Evolutionary conservation across 192 early-diverging fungal species (phyloP).

Genomic region (Phycomyces blakesleeanus): DNA sequence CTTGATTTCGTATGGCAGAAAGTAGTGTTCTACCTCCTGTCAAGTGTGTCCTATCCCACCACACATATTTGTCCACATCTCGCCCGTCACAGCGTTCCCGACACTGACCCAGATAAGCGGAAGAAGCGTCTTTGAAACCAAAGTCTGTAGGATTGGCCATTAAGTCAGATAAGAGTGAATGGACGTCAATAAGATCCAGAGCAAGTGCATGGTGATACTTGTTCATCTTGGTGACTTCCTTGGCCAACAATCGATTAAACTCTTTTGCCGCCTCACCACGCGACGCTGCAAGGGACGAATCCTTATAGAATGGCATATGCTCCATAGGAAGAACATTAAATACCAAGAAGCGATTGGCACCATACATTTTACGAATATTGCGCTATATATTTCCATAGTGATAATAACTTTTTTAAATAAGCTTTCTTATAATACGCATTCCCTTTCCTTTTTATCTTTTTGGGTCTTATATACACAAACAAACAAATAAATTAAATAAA

Average conservation of each 20-base stretch:
- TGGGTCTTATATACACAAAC: too few relatives aligned
- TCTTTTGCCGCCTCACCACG: conserved; percentile 13
- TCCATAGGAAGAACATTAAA: conserved; percentile 29
- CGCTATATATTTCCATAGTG: background rate
- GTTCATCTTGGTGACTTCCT: conserved; percentile 10
- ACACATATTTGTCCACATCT: conserved; percentile 26
- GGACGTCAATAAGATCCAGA: conserved; percentile 15
- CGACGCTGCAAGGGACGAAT: background rate
- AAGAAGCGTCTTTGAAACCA: conserved; percentile 24
- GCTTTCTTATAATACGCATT: too few relatives aligned
- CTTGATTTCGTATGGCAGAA: background rate
- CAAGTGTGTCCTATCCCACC: conserved; percentile 37
- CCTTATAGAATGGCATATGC: conserved; percentile 16
- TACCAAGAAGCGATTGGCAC: conserved; percentile 23
- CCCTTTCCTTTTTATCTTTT: too few relatives aligned
- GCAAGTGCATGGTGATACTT: conserved; percentile 18
- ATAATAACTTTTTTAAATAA: background rate
- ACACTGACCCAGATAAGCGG: conserved; percentile 32
- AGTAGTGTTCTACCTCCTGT: conserved; percentile 27
- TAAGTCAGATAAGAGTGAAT: conserved; percentile 24
- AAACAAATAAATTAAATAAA: too few relatives aligned
- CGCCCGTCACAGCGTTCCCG: conserved; percentile 24
- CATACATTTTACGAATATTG: conserved; percentile 21
- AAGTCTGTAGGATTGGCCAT: conserved; percentile 15
- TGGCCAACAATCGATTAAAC: conserved; percentile 9